Conservation (phyloP, 495 filamentous ascomycete genomes). For the Penicillium egyptiacum region DNA sequence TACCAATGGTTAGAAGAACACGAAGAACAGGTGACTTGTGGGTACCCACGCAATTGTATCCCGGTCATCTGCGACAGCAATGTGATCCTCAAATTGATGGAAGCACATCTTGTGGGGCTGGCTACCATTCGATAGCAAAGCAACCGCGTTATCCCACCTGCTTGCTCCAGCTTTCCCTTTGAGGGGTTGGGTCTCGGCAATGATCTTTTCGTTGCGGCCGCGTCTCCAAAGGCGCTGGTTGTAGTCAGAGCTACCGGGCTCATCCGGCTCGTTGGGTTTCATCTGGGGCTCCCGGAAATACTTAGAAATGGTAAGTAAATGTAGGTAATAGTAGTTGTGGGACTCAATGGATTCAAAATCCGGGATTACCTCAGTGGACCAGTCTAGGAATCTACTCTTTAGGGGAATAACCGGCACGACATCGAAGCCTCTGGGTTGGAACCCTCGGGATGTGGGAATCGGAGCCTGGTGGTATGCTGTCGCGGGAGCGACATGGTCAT, state of each 20-base stretch:
- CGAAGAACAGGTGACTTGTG: not conserved
- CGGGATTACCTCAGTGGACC: slow-evolving; percentile 76
- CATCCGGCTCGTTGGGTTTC: slow-evolving; percentile 92
- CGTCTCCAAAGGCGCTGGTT: slow-evolving; percentile 93
- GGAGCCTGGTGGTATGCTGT: slow-evolving; percentile 73
- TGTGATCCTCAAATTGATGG: slow-evolving; percentile 95
- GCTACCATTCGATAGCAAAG: slow-evolving; percentile 79
- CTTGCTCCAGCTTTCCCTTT: slow-evolving; percentile 82
- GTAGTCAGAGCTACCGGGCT: slow-evolving; percentile 95
- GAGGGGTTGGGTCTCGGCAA: slow-evolving; percentile 86
- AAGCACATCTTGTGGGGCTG: slow-evolving; percentile 92
- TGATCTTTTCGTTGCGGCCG: slow-evolving; percentile 87
- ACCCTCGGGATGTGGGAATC: slow-evolving; percentile 72
- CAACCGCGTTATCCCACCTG: slow-evolving; percentile 75
- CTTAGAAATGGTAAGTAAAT: slow-evolving; percentile 42
- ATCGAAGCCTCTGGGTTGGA: slow-evolving; percentile 57
- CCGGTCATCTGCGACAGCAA: slow-evolving; percentile 89
- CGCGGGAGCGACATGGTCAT: slow-evolving; percentile 65
- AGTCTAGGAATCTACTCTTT: slow-evolving; percentile 82
- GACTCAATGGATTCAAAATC: slow-evolving; percentile 16
- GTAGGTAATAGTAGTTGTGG: slow-evolving; percentile 13
- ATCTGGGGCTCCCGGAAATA: slow-evolving; percentile 99
- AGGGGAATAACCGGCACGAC: slow-evolving; percentile 66
- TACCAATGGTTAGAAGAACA: slow-evolving; percentile 28
- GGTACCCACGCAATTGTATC: slow-evolving; percentile 70